Conservation (phyloP, 192 early-diverging fungal species). For the Radiomyces spectabilis region DNA sequence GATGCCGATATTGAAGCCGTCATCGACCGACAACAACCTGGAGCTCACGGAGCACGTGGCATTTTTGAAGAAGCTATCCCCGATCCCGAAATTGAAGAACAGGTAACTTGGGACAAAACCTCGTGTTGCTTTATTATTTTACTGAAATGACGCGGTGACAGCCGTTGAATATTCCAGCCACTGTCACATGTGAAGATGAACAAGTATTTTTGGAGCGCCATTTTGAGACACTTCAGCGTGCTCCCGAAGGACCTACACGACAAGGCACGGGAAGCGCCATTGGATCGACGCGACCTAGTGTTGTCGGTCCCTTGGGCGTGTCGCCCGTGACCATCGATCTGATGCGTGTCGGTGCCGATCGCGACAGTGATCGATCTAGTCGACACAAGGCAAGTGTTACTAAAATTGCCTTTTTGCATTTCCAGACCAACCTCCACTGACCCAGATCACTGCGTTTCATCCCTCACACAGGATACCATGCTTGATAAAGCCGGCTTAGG, state of each 20-base stretch:
- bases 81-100: slow-evolving; percentile 32
- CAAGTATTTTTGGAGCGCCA: slow-evolving; percentile 81
- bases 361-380: slow-evolving; percentile 12
- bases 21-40: slow-evolving; percentile 15
- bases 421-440: too few relatives aligned
- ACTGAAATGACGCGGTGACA: too few relatives aligned
- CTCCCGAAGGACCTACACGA: slow-evolving; percentile 40
- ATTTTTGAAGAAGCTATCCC: slow-evolving; percentile 54
- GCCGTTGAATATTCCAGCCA: slow-evolving; percentile 51
- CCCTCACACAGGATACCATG: too few relatives aligned
- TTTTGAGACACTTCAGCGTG: slow-evolving; percentile 60
- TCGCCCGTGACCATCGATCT: slow-evolving; percentile 16
- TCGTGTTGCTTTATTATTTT: slow-evolving; percentile 2
- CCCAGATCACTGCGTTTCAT: too few relatives aligned
- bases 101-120: slow-evolving; percentile 21
- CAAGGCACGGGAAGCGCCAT: slow-evolving; percentile 23
- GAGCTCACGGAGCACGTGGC: slow-evolving; percentile 41
- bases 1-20: slow-evolving; percentile 37
- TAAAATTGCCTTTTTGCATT: too few relatives aligned
- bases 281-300: slow-evolving; percentile 30
- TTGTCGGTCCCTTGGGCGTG: slow-evolving; percentile 43
- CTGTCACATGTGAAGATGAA: slow-evolving; percentile 79
- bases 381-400: not conserved
- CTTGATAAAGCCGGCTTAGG: too few relatives aligned
- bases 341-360: slow-evolving; percentile 18